Evolutionary conservation across 495 filamentous ascomycete genomes (phyloP), one percentile per base, ranked within the genome.

Genomic region (Aspergillus cristatus): DNA sequence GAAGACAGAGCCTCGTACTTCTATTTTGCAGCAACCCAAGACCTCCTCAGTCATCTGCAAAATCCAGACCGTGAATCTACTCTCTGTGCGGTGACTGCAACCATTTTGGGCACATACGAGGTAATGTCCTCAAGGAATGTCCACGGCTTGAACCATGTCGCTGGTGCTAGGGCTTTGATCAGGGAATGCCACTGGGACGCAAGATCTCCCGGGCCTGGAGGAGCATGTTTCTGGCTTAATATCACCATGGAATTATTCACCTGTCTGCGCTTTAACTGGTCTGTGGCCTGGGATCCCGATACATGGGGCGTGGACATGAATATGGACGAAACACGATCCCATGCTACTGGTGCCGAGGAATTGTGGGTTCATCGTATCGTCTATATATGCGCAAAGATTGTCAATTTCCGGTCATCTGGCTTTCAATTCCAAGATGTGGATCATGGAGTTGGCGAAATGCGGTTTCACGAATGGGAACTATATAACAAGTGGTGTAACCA

Each of bases 151-250:
- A 84, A 84, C 46, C 89, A 95, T 53, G 88, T 93, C 46, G 79
- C 84, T 6, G 86, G 86, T 2, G 84, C 89, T 12, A 74, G 87
- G 33, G 86, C 88, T 3, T 67, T 97, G 34, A 87, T 98, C 52
- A 84, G 84, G 46, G 86, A 96, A 53, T 94, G 88, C 51, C 75
- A 76, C 11, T 98, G 91, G 91, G 84, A 81, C 47, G 85, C 88
- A 1, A 77, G 72, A 35, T 82, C 83, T 17, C 70, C 69, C 3
- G 86, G 88, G 3, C 74, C 96, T 30, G 88, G 86, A 7, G 78
- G 81, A 1, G 86, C 90, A 8, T 96, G 89, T 57, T 97, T 97
- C 60, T 96, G 90, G 88, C 60, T 95, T 13, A 96, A 93, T 49
- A 77, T 93, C 11, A 78, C 82, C 12, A 83, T 94, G 77, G 91